Percentiles rank a stretch among this genome's conserved stretches.
Evolutionary conservation across 1,139 yeast species (phyloP).

Genomic region (Zhuliangozyma blackwelliae): DNA sequence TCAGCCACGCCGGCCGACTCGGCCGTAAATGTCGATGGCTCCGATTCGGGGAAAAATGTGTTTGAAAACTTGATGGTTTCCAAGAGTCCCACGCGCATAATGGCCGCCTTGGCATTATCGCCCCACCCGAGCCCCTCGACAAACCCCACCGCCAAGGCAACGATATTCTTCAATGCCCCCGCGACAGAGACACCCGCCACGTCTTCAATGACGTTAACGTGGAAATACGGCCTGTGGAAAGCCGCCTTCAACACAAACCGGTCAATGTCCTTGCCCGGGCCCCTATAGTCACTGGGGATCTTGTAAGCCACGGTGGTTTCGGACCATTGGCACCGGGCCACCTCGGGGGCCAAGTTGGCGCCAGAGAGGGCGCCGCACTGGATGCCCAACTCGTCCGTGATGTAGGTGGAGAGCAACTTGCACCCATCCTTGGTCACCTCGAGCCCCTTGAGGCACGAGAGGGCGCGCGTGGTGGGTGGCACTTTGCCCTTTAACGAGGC

Average conservation of each 20-base stretch:
- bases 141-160: conserved; percentile 47
- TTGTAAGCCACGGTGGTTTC: conserved; percentile 47
- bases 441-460: conserved; percentile 47
- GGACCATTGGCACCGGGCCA: conserved; percentile 46
- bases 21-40: conserved; percentile 36
- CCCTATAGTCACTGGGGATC: conserved; percentile 37
- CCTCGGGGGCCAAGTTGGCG: conserved; percentile 47
- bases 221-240: conserved; percentile 48
- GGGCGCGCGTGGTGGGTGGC: conserved; percentile 38
- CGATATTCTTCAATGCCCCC: conserved; percentile 46
- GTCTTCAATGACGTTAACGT: conserved; percentile 44
- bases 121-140: conserved; percentile 52
- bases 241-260: conserved; percentile 36
- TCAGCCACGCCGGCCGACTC: conserved; percentile 53
- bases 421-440: conserved; percentile 44
- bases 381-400: conserved; percentile 42
- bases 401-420: conserved; percentile 40
- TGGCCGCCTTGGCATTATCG: conserved; percentile 48
- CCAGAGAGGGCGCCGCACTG: conserved; percentile 47
- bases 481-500: conserved; percentile 36
- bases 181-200: conserved; percentile 50
- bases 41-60: conserved; percentile 40
- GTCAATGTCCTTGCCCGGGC: conserved; percentile 42
- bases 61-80: conserved; percentile 42
- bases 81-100: conserved; percentile 45